These are phyloP conservation scores for Zea luxurians DNA, from an alignment of 176 grass and related monocot genomes.

Conservation along the genomic window DNA sequence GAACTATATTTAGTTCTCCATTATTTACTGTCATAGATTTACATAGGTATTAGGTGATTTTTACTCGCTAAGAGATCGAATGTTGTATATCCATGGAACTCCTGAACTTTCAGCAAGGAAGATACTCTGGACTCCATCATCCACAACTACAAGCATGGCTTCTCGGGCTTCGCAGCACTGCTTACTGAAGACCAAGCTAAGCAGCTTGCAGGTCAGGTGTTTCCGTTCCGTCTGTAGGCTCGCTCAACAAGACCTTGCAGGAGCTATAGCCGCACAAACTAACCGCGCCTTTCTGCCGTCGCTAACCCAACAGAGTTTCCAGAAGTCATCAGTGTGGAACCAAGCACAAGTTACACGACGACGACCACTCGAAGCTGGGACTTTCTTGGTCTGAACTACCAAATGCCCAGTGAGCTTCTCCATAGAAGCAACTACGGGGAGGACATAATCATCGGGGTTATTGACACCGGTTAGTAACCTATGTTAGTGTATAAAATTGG, in stretches of 20 bases:
- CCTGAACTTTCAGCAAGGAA: constrained; percentile 40
- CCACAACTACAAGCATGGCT: constrained; percentile 66
- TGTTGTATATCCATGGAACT: background rate
- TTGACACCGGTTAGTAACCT: constrained; percentile 16
- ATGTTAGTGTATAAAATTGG: background rate
- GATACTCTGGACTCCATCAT: constrained; percentile 44
- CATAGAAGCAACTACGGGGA: background rate
- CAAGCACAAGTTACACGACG: background rate
- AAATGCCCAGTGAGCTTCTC: constrained; percentile 29
- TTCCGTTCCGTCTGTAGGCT: background rate
- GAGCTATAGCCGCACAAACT: background rate
- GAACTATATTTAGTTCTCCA: too few relatives aligned
- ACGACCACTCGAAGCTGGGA: constrained; percentile 40
- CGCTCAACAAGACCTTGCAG: background rate
- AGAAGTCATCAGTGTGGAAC: constrained; percentile 25
- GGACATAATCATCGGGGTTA: constrained; percentile 25
- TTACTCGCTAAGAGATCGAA: background rate
- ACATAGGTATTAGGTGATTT: background rate
- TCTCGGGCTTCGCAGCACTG: constrained; percentile 73
- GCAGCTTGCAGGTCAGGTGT: constrained; percentile 44
- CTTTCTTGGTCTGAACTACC: constrained; percentile 29
- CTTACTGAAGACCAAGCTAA: constrained; percentile 53
- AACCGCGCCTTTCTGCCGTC: background rate
- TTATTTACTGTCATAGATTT: background rate
- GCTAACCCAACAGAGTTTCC: background rate